phyloP scores from a whole-genome alignment of 176 grass and related monocot genomes.

The Carex pumila region DNA sequence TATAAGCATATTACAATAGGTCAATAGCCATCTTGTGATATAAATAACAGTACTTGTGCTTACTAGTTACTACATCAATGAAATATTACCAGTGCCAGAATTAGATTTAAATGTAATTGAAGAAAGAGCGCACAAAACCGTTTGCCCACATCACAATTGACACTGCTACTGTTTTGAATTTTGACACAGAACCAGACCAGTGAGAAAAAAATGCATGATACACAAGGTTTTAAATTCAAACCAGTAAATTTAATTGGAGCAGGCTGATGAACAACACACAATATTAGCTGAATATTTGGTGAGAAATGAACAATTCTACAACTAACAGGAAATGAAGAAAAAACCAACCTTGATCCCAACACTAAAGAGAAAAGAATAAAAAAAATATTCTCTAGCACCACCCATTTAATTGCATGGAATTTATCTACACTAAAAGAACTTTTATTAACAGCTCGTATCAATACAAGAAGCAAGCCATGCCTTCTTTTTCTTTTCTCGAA shows the following conservation, averaged over 20 bases:
- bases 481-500: constrained; percentile 19
- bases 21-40: too few species aligned
- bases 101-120: not conserved
- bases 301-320: constrained; percentile 5
- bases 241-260: not conserved
- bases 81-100: not conserved
- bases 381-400: not conserved
- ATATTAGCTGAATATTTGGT: not conserved
- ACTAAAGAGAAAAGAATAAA: not conserved
- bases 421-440: constrained; percentile 39
- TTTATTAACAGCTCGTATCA: constrained; percentile 28
- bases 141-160: not conserved
- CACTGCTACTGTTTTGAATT: not conserved
- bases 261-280: not conserved
- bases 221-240: not conserved
- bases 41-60: not conserved
- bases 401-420: not conserved
- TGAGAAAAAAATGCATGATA: not conserved
- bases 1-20: too few species aligned
- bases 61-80: not conserved
- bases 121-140: not conserved
- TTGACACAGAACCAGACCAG: not conserved
- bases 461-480: constrained; percentile 25
- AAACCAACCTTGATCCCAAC: not conserved
- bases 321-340: not conserved